Percentiles rank a stretch among this genome's conserved stretches.
These are phyloP conservation scores for Coffea eugenioides DNA, from an alignment of 257 asterid species.

Conservation along the genomic window DNA sequence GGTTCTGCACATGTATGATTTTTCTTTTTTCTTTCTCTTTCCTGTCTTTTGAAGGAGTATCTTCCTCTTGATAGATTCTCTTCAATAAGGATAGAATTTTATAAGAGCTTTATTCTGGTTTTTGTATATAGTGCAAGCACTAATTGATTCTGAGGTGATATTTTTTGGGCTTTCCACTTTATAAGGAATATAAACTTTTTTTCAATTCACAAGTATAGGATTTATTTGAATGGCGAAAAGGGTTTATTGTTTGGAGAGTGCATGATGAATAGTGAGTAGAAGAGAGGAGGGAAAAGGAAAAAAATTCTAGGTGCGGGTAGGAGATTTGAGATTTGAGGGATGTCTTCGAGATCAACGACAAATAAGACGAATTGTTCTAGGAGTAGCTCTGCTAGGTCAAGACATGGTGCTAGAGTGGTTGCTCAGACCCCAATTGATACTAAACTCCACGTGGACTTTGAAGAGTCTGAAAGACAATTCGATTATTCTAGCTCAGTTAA, in stretches of 20 bases:
- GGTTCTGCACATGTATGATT: neutral
- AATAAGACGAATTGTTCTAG: constrained; percentile 49
- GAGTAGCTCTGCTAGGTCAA: constrained; percentile 56
- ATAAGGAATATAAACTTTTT: neutral
- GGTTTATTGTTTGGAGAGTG: neutral
- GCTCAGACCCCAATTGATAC: constrained; percentile 69
- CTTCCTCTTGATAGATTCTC: constrained; percentile 12
- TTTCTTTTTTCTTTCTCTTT: no score
- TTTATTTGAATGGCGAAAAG: neutral
- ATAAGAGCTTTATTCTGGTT: neutral
- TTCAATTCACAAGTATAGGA: neutral
- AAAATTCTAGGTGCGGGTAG: neutral
- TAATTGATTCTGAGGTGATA: neutral
- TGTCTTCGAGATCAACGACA: constrained; percentile 58
- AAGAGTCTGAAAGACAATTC: constrained; percentile 47
- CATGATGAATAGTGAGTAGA: neutral
- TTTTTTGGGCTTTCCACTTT: neutral
- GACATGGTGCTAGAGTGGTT: constrained; percentile 39
- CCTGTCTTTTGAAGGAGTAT: neutral
- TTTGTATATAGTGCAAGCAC: neutral
- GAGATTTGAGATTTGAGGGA: constrained; percentile 19
- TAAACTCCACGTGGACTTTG: constrained; percentile 61
- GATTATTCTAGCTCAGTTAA: constrained; percentile 59
- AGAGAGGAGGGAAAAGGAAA: neutral
- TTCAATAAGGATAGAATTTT: neutral